Evolutionary conservation across 2,329 filamentous ascomycete species (phyloP).

Genomic region (Aspergillus fijiensis): DNA sequence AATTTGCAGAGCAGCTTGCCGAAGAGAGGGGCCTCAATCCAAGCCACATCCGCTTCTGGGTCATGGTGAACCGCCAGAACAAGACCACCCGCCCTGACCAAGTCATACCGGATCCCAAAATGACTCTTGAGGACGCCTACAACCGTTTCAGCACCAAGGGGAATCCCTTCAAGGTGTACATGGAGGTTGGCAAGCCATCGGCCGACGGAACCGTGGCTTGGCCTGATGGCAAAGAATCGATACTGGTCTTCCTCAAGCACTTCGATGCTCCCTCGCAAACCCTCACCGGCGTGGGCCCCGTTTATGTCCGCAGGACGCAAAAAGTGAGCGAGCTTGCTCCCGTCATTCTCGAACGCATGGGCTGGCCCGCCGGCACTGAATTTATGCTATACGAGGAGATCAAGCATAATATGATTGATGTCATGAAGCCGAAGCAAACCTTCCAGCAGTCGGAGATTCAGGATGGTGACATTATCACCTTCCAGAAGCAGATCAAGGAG

Average conservation of each 20-base stretch:
- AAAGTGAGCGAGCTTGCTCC: conserved; percentile 83
- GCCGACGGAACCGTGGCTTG: conserved; percentile 71
- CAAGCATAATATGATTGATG: conserved; percentile 95
- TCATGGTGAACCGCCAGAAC: conserved; percentile 98
- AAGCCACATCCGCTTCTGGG: conserved; percentile 78
- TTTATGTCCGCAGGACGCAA: conserved; percentile 84
- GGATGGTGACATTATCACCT: conserved; percentile 95
- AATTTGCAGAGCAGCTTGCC: conserved; percentile 71
- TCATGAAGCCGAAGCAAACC: conserved; percentile 85
- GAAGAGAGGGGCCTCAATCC: conserved; percentile 67
- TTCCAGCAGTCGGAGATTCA: conserved; percentile 91
- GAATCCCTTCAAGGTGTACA: conserved; percentile 74
- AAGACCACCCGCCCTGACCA: conserved; percentile 92
- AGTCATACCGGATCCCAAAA: conserved; percentile 73
- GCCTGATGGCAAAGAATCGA: conserved; percentile 57
- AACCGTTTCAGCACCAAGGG: conserved; percentile 68
- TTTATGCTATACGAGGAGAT: conserved; percentile 91
- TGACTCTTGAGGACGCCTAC: conserved; percentile 74
- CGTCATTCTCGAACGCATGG: conserved; percentile 76
- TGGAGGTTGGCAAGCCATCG: conserved; percentile 71
- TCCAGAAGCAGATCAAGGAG: conserved; percentile 65
- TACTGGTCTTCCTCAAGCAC: conserved; percentile 88
- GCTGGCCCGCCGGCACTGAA: conserved; percentile 74
- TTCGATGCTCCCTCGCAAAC: conserved; percentile 78
- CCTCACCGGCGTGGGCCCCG: conserved; percentile 73